Evolutionary conservation across 2,329 filamentous ascomycete genomes (phyloP).

Genomic region (Pseudopyricularia javanii): DNA sequence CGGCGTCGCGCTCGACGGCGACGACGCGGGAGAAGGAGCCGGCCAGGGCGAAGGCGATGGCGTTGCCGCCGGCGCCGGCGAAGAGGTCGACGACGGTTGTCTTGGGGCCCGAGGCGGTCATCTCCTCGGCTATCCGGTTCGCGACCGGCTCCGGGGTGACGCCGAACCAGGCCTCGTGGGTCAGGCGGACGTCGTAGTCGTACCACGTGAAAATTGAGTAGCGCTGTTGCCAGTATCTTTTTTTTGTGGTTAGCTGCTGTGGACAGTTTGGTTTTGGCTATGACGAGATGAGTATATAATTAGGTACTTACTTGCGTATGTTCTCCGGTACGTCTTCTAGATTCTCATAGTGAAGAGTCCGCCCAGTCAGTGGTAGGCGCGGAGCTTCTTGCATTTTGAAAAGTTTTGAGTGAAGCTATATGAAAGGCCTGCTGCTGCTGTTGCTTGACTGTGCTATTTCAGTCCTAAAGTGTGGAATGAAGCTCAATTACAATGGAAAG

Average conservation of each 20-base stretch:
- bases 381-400: conserved; percentile 25
- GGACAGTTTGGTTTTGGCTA: neutral
- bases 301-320: conserved; percentile 61
- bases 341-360: conserved; percentile 64
- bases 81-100: conserved; percentile 76
- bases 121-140: conserved; percentile 62
- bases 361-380: conserved; percentile 40
- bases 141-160: conserved; percentile 91
- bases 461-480: no score
- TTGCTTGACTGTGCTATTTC: no score
- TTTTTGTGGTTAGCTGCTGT: neutral
- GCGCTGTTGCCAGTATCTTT: conserved; percentile 81
- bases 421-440: neutral
- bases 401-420: neutral
- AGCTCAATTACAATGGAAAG: no score
- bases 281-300: neutral
- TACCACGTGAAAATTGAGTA: conserved; percentile 81
- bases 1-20: conserved; percentile 73
- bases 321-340: conserved; percentile 65
- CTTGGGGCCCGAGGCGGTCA: conserved; percentile 41
- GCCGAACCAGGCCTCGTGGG: conserved; percentile 90
- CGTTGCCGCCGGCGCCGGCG: conserved; percentile 83
- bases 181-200: conserved; percentile 80
- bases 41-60: conserved; percentile 82
- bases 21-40: conserved; percentile 73